Evolutionary conservation across 805 yeast species (phyloP), one percentile per base, ranked within the genome.

Genomic region (Zygosaccharomyces pseudorouxii): DNA sequence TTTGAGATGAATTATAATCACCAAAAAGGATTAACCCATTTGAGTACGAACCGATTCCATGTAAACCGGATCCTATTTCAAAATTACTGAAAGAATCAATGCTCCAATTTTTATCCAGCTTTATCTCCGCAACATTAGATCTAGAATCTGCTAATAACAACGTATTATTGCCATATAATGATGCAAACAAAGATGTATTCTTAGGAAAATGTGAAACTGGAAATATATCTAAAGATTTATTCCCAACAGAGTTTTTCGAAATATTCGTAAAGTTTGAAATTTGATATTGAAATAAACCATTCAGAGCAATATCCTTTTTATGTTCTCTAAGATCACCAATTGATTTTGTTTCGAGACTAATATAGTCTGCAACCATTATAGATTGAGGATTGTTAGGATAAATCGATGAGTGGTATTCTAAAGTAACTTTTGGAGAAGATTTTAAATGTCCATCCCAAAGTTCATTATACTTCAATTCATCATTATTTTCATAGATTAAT

Each of bases 261-360:
- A 64, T 54, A 10, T 58, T 52, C 4, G 84, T 70, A 63, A 86
- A 88, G 63, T 89, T 89, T 2, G 78, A 66, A 31, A 81, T 68
- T 1, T 88, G 81, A 65, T 84, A 93, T 68, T 92, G 97, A 60
- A 92, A 88, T 18, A 92, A 58, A 8, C 95, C 96, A 63, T 86
- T 85, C 44, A 90, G 63, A 2, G 72, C 59, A 29, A 81, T 50
- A 1, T 72, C 58, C 1, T 70, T 64, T 11, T 69, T 65, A 16
- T 52, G 57, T 43, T 73, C 51, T 6, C 42, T 68, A 3, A 65
- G 52, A 9, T 52, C 64, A 57, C 78, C 82, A 47, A 81, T 65
- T 3, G 74, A 67, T 2, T 73, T 69, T 45, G 80, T 73, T 39
- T 72, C 69, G 1, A 82, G 74, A 29, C 71, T 74, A 5, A 84